Evolutionary conservation across 768 basidiomycete genomes (phyloP), one percentile per base, ranked within the genome.

Genomic region (Suillus ampliporus): DNA sequence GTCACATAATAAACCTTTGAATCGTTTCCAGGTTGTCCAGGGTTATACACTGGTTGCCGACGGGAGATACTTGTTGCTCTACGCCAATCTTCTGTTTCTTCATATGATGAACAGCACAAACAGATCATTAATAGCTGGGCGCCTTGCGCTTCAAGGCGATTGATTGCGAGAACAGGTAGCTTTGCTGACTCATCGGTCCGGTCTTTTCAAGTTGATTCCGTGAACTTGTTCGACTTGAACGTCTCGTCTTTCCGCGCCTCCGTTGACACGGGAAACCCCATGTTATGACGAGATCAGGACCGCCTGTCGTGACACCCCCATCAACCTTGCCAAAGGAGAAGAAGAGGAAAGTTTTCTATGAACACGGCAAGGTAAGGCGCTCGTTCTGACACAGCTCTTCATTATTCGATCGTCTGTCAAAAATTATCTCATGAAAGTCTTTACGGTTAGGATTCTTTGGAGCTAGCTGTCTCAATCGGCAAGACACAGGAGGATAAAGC

Each of bases 381-480:
- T 61, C 51, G 48, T 62, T 59, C 61, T 50, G 44, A 65, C 46
- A 66, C 58, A 58, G 60, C 11, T n/a, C 47, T n/a, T 53, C 37
- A 38, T 26, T 47, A 57, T 35, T 31, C 38, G 21, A 51, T 37
- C 34, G 62, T 67, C 68, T 68, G 67, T 67, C 72, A 66, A 66
- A 64, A 60, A 61, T 65, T 56, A 44, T 13, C 65, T 67, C 67
- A 64, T 62, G 60, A 54, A 60, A 54, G 62, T 62, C 61, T 58
- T 64, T 60, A 44, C 53, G 50, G 60, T 61, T 65, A 86, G 85
- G 83, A 84, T 64, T 79, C 80, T 6, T 65, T 84, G 62, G 72
- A 72, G 57, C 71, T 86, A 14, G 85, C 85, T n/a, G 67, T 74
- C 63, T 78, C 78, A 41, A 83, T 86, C 69, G 80, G 74, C n/a